Percentiles rank a stretch among this genome's conserved stretches.
Evolutionary conservation across 2,329 filamentous ascomycete species (phyloP).

Genomic region (Colletotrichum tofieldiae): DNA sequence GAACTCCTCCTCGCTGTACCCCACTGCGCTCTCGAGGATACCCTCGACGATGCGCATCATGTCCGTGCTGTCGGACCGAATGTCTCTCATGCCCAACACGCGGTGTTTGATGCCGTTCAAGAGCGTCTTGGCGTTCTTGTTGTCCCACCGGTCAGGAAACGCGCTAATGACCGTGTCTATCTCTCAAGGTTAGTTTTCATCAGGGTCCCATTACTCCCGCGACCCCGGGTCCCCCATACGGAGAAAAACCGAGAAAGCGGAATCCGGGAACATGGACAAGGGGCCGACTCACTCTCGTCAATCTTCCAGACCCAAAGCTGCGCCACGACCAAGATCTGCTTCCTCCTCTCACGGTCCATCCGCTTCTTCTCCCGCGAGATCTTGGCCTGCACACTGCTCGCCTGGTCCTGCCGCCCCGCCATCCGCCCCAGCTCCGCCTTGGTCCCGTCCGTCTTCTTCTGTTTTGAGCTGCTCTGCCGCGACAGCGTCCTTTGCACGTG

Average conservation of each 20-base stretch:
- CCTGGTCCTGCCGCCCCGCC: slow-evolving; percentile 42
- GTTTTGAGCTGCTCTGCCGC: slow-evolving; percentile 42
- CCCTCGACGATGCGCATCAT: slow-evolving; percentile 38
- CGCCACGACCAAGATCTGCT: slow-evolving; percentile 48
- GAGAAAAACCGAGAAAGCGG: too few relatives aligned
- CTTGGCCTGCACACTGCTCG: slow-evolving; percentile 42
- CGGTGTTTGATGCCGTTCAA: slow-evolving; percentile 44
- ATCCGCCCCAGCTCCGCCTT: slow-evolving; percentile 44
- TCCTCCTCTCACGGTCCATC: slow-evolving; percentile 48
- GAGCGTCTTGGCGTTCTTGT: slow-evolving; percentile 45
- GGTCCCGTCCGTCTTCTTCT: slow-evolving; percentile 45
- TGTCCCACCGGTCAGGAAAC: slow-evolving; percentile 44
- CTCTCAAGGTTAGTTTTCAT: not conserved
- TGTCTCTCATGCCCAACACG: slow-evolving; percentile 28
- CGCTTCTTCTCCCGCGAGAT: slow-evolving; percentile 37
- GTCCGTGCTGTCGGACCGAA: slow-evolving; percentile 36
- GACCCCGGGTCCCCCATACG: too few relatives aligned
- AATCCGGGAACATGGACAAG: too few relatives aligned
- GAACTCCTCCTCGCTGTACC: slow-evolving; percentile 44
- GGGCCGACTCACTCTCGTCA: slow-evolving; percentile 38
- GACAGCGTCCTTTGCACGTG: slow-evolving; percentile 31
- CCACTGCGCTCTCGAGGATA: slow-evolving; percentile 35
- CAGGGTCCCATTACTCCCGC: not conserved
- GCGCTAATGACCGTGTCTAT: slow-evolving; percentile 43
- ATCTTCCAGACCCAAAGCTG: slow-evolving; percentile 47